Base-by-base conservation (phyloP, 345 rosid species). In the Linum lewisii region DNA sequence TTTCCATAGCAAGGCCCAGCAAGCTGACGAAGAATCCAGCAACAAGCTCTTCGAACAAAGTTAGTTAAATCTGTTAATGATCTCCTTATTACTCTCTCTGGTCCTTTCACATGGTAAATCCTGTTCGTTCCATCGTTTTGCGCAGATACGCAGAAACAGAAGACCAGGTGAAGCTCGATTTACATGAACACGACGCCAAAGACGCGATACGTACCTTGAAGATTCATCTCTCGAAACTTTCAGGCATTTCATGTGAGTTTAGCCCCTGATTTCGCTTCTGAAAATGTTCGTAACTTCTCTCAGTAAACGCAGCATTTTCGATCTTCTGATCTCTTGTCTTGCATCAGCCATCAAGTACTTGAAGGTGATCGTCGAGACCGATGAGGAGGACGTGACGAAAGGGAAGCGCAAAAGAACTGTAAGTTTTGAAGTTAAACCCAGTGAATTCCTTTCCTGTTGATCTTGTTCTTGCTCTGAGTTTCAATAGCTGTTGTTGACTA, bases 1-100 rank as follows among this genome's bases (percentile, higher is more conserved):
- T 60, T 79, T 70, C 58, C 60, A 42, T 32, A 61, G 54, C 26
- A 85, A 71, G 72, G 85, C 85, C 67, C 77, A 73, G 8, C 55
- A 76, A 64, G 85, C 84, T 54, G 79, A 81, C 59, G 82, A 85
- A 20, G 81, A 83, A 67, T 83, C 86, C 14, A 57, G 58, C 51
- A 60, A 57, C 59, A 81, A 65, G 77, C 76, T 79, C 54, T 78
- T 78, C 29, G 82, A 63, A 81, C 75, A 44, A 64, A 72, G 88
- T 81, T 18, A 55, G 81, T 63, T 42, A 51, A 57, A 9, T 21
- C 7, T 25, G 34, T 24, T 5, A 19, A 24, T 11, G 8, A 9
- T 20, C 8, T n/a, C 67, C 56, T 18, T 32, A 52, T 44, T 49
- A 23, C 58, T 60, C 21, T 55, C n/a, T 66, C 62, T 50, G 19